Evolutionary conservation across 2,329 filamentous ascomycete species (phyloP).

Genomic region (Pseudocercospora musae): DNA sequence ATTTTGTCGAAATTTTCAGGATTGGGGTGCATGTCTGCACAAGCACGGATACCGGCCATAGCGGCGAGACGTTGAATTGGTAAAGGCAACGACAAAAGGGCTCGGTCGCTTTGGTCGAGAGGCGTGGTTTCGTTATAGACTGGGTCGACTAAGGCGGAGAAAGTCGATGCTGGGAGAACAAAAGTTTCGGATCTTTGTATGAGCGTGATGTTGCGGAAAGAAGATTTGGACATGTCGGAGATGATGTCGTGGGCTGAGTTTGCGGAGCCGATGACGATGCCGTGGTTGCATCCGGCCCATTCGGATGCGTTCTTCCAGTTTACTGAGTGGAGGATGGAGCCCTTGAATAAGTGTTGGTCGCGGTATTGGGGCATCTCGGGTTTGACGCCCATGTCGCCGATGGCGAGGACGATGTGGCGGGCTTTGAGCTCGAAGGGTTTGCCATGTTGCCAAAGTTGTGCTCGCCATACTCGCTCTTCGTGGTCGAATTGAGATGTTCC

Average conservation of each 20-base stretch:
- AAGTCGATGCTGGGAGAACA: background rate
- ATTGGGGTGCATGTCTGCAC: background rate
- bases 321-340: background rate
- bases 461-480: background rate
- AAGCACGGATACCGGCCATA: background rate
- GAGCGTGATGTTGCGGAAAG: constrained; percentile 38
- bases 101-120: background rate
- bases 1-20: background rate
- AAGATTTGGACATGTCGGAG: constrained; percentile 44
- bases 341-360: background rate
- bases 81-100: background rate
- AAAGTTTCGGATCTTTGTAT: background rate
- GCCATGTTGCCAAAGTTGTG: background rate
- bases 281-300: constrained; percentile 41
- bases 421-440: background rate
- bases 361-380: background rate
- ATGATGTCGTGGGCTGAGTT: constrained; percentile 50
- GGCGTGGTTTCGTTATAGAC: background rate
- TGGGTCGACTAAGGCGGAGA: background rate
- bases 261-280: constrained; percentile 45
- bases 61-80: background rate
- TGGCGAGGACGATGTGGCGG: background rate
- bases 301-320: background rate
- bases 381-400: background rate
- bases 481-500: background rate